Percentiles rank a stretch among this genome's conserved stretches.
These are phyloP conservation scores for Eurotiales sp. DNA, from an alignment of 2,329 filamentous ascomycete genomes.

Conservation along the genomic window DNA sequence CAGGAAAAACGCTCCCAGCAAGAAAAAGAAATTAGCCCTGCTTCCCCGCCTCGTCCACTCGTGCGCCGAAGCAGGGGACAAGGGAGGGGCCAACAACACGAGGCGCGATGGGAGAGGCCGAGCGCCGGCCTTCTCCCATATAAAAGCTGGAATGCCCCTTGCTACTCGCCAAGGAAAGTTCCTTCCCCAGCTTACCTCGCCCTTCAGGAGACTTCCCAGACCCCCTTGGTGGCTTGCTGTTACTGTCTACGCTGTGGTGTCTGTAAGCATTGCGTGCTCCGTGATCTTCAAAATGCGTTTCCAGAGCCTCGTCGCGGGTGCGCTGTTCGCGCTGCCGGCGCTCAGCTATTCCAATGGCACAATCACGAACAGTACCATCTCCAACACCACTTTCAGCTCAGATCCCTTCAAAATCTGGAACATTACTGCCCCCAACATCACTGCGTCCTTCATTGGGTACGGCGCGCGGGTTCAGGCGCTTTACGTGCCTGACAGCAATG, in stretches of 20 bases:
- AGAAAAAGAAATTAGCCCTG: slow-evolving; percentile 1
- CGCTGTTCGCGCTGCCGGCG: slow-evolving; percentile 31
- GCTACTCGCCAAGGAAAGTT: slow-evolving; percentile 11
- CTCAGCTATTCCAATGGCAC: too few species aligned
- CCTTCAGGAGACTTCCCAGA: slow-evolving; percentile 17
- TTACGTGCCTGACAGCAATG: slow-evolving; percentile 49
- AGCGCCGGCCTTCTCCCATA: neutral
- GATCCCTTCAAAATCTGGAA: slow-evolving; percentile 43
- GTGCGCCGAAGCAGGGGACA: slow-evolving; percentile 1
- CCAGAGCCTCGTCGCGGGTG: slow-evolving; percentile 29
- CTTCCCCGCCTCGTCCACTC: slow-evolving; percentile 13
- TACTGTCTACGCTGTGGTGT: slow-evolving; percentile 27
- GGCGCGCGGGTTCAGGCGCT: slow-evolving; percentile 47
- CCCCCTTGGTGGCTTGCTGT: slow-evolving; percentile 27
- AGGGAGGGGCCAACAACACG: neutral
- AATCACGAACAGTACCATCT: slow-evolving; percentile 17
- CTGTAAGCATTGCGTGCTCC: slow-evolving; percentile 24
- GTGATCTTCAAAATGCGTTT: slow-evolving; percentile 36
- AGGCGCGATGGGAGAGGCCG: neutral
- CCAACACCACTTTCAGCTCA: slow-evolving; percentile 13
- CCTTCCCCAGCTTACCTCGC: slow-evolving; percentile 22
- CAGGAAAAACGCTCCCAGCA: neutral
- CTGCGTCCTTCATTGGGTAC: slow-evolving; percentile 46
- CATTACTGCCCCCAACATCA: slow-evolving; percentile 46
- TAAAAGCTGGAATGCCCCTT: slow-evolving; percentile 16